Evolutionary conservation across 768 basidiomycete genomes (phyloP).

Genomic region (Heimioporus sp.): DNA sequence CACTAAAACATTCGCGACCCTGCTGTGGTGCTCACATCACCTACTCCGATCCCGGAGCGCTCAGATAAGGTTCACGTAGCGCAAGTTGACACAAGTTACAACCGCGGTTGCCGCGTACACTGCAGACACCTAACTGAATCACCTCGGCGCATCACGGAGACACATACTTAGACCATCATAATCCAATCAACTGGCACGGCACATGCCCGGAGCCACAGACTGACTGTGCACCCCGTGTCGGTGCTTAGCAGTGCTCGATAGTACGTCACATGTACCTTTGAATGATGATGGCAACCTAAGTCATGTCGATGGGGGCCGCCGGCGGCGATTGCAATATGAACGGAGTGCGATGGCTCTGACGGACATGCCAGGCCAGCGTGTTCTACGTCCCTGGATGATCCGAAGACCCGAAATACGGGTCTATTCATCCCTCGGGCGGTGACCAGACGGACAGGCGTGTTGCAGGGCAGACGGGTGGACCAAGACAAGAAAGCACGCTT

Average conservation of each 20-base stretch:
- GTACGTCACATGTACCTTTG: too few species aligned
- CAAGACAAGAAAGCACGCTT: too few species aligned
- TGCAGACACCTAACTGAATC: too few species aligned
- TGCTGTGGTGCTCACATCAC: not conserved
- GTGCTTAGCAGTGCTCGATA: too few species aligned
- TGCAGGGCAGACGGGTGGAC: too few species aligned
- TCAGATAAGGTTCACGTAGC: too few species aligned
- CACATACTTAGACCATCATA: not conserved
- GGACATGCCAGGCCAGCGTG: not conserved
- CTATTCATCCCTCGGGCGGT: too few species aligned
- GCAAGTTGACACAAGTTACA: not conserved
- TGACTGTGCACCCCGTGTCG: too few species aligned
- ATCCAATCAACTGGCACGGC: too few species aligned
- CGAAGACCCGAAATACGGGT: not conserved
- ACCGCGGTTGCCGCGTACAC: not conserved
- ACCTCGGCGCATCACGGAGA: not conserved
- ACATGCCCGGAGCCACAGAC: too few species aligned
- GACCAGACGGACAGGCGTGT: too few species aligned
- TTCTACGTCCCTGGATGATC: not conserved
- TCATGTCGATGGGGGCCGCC: not conserved
- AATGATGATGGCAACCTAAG: too few species aligned
- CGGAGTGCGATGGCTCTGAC: not conserved
- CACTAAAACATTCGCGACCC: not conserved
- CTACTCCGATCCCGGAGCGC: not conserved
- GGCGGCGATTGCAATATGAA: not conserved